Evolutionary conservation across 1,284 basidiomycete species (phyloP), one percentile per base, ranked within the genome.

Genomic region (Spongispora temasekensis): DNA sequence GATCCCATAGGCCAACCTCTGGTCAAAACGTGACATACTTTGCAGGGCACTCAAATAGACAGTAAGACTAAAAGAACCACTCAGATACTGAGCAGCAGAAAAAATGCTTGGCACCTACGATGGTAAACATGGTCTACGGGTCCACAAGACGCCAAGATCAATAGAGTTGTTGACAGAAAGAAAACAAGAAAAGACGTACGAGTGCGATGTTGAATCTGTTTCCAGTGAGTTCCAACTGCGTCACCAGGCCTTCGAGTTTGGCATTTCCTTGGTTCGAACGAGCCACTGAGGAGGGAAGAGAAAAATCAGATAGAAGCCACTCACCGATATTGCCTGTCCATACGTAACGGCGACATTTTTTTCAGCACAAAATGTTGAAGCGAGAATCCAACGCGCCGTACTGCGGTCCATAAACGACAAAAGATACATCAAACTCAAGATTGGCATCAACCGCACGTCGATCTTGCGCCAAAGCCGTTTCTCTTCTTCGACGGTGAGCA

Each of bases 91-190:
- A 25, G 21, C 10, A 46, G 6, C 2, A 37, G 12, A n/a, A 51
- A 4, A 35, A 27, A n/a, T 2, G 1, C 0, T 50, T 21, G n/a
- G 9, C 7, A 72, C 84, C 55, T 68, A 89, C 88, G 50, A 90
- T 82, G 70, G 88, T 89, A 69, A 82, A 90, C 83, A 87, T 84
- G 0, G 87, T 89, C 87, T 90, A 28, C 15, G 28, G 0, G 87
- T 89, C 87, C 89, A 28, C 15, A 30, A 32, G 3, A 27, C 7
- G 23, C 7, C 7, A 8, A 15, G 10, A 31, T 68, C 3, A 61
- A 46, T 7, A 17, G 7, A 27, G 4, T 2, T 31, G 31, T 48
- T 25, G 19, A 17, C 4, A 51, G 5, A 25, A 19, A 19, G 21
- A 56, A 19, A 25, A 28, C n/a, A n/a, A n/a, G 30, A 23, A 40